Evolutionary conservation across 495 filamentous ascomycete species (phyloP), one percentile per base, ranked within the genome.

Genomic region (Podospora australis): DNA sequence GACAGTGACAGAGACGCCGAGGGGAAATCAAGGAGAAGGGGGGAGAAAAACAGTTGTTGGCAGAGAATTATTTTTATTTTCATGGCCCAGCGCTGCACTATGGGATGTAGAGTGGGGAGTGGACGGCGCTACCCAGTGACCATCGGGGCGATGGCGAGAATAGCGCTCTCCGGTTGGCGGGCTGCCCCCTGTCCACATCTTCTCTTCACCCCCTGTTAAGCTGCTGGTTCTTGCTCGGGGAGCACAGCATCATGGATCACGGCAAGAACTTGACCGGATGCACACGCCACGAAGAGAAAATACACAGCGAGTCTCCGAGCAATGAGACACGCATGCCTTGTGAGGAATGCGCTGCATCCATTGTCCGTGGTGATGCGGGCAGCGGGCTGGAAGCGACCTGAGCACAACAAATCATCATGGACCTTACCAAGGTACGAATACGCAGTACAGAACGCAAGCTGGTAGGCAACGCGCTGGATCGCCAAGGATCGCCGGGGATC

Each of bases 21-120:
- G 29, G 30, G 29, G 30, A 39, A 16, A 21, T 25, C 34, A 28
- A 42, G 41, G 34, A 44, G 42, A 22, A 39, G 28, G 51, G 46
- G 40, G 26, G 42, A 44, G 39, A 44, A 47, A 22, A 48, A 34
- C 34, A 49, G 47, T 45, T 51, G 59, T 54, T 65, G 53, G 55
- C 46, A 30, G 46, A 57, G 52, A 59, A 63, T 63, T 63, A 64
- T 64, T 64, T 64, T 58, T 58, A 58, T 60, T 58, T 56, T 44
- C 52, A 34, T 43, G 49, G 44, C 53, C 38, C 53, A 48, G 57
- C 50, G 39, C 39, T 41, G 39, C 48, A 42, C 45, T 50, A 29
- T 55, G 48, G 39, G 44, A 47, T 44, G 38, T 24, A 39, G 50
- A 47, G 53, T 57, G 58, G 58, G 54, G 58, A 53, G 50, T 29